Conservation (phyloP, 805 yeast species). For the Cyberlindnera meyerae region DNA sequence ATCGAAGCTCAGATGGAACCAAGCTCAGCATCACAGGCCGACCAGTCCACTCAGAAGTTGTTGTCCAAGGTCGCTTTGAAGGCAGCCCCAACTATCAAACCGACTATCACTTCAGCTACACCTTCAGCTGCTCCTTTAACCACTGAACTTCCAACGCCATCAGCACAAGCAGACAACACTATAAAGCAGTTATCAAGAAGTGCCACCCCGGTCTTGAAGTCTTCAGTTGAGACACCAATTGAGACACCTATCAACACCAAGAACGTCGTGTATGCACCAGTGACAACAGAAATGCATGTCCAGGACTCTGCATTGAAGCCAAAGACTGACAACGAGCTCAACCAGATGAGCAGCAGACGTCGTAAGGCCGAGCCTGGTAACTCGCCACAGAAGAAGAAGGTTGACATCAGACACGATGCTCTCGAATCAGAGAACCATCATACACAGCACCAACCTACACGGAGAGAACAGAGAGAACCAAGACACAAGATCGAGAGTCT, state of each 20-base stretch:
- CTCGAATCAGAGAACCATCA: too few relatives aligned
- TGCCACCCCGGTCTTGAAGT: conserved; percentile 11
- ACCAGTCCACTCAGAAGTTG: too few relatives aligned
- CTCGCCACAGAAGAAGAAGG: conserved; percentile 28
- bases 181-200: conserved; percentile 11
- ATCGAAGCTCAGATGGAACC: background rate
- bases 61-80: too few relatives aligned
- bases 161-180: too few relatives aligned
- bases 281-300: too few relatives aligned
- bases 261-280: background rate
- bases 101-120: conserved; percentile 11
- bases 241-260: background rate
- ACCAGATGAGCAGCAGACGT: conserved; percentile 23
- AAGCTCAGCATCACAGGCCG: background rate
- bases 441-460: too few relatives aligned
- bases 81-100: too few relatives aligned
- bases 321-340: conserved; percentile 16
- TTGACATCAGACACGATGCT: conserved; percentile 4
- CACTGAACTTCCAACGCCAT: too few relatives aligned
- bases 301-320: conserved; percentile 12
- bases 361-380: conserved; percentile 29
- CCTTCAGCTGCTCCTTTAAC: too few relatives aligned
- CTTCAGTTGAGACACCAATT: conserved; percentile 1
- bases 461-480: conserved; percentile 7
- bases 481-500: conserved; percentile 27